A percentile compares a stretch with the other conserved stretches of the same genome.
Evolutionary conservation across 164 flowering plant species (phyloP).

Genomic region (Vitis labrusca): DNA sequence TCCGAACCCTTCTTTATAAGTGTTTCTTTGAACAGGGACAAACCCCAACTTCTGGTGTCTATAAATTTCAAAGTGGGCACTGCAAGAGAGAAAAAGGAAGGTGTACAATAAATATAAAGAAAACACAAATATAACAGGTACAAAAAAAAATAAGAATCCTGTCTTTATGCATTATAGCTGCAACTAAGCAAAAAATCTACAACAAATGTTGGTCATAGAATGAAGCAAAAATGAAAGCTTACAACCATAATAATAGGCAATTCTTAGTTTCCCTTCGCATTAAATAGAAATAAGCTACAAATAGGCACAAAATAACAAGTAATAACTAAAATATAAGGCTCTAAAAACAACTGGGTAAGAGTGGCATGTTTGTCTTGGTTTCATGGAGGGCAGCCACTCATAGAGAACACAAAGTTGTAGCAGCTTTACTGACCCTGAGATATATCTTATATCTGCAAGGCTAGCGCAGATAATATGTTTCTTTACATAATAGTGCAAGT

Average conservation of each 20-base stretch:
- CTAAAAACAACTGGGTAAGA: too few species aligned
- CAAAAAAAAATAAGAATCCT: not conserved
- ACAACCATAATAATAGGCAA: not conserved
- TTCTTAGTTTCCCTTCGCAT: not conserved
- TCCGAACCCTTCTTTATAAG: constrained; percentile 16
- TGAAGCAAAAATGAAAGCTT: not conserved
- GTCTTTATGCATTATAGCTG: not conserved
- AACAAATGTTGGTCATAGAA: not conserved
- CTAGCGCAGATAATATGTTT: not conserved
- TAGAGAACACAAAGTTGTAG: not conserved
- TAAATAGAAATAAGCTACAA: not conserved
- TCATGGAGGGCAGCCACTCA: not conserved
- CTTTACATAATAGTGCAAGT: not conserved
- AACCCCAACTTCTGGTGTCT: not conserved
- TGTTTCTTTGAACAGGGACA: constrained; percentile 8
- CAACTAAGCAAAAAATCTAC: not conserved
- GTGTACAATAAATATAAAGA: not conserved
- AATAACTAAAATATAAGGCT: too few species aligned
- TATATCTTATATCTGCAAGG: not conserved
- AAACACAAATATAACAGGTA: not conserved
- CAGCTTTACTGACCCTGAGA: not conserved
- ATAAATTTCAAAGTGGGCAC: constrained; percentile 10
- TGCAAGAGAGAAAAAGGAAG: constrained; percentile 3
- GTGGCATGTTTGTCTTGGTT: too few species aligned
- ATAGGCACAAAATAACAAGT: not conserved